Conservation (phyloP, 78 protist species). For the Monocercomonoides exilis region DNA sequence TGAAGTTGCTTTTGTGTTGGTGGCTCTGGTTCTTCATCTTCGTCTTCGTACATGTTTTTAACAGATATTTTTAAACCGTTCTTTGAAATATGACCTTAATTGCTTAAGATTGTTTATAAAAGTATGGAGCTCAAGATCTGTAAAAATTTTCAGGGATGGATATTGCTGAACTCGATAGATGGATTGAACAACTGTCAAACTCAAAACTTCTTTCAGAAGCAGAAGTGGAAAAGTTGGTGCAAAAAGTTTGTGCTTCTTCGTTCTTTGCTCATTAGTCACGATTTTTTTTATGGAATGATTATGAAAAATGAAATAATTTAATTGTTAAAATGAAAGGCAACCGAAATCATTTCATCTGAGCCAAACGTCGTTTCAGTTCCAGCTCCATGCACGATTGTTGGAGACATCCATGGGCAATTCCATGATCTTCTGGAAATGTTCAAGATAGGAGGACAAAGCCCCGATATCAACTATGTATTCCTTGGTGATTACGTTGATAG, state of each 20-base stretch:
- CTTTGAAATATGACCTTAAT: too few relatives aligned
- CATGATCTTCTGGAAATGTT: slow-evolving; percentile 89
- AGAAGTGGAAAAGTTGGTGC: not conserved
- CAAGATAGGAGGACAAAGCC: slow-evolving; percentile 75
- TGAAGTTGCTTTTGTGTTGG: not conserved
- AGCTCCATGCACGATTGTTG: not conserved
- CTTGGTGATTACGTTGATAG: slow-evolving; percentile 91
- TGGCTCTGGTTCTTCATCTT: not conserved
- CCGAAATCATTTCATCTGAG: not conserved
- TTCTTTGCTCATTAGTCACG: too few relatives aligned
- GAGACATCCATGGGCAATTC: slow-evolving; percentile 57
- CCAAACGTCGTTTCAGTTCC: not conserved
- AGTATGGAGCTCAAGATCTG: not conserved
- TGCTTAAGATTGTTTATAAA: not conserved
- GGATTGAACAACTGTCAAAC: not conserved
- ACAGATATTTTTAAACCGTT: too few relatives aligned
- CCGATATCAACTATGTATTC: slow-evolving; percentile 74
- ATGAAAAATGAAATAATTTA: too few relatives aligned
- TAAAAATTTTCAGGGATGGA: not conserved
- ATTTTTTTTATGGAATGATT: too few relatives aligned
- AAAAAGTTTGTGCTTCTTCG: not conserved
- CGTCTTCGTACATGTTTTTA: not conserved
- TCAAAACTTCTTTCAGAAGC: not conserved
- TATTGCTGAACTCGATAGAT: not conserved
- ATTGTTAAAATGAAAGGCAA: too few relatives aligned